Conservation (phyloP, 2,329 filamentous ascomycete species). For the Xylaria sp. region DNA sequence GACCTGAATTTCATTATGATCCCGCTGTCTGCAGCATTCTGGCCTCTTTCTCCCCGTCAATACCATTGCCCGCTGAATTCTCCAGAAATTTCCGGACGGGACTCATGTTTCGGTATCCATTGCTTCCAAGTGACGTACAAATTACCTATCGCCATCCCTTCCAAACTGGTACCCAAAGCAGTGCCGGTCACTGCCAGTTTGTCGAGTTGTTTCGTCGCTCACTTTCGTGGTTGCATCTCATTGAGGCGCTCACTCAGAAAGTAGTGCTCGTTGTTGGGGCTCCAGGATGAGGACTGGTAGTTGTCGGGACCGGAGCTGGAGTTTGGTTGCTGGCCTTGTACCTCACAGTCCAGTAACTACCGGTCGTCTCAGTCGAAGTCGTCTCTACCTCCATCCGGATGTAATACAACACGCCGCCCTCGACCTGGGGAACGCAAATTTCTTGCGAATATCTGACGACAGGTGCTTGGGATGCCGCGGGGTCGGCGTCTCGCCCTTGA, state of each 20-base stretch:
- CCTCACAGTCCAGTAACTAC: constrained; percentile 54
- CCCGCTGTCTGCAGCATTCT: background rate
- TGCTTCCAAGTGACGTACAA: constrained; percentile 15
- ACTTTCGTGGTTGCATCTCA: constrained; percentile 4
- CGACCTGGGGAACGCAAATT: constrained; percentile 58
- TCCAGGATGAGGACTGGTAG: constrained; percentile 45
- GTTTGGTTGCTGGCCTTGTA: constrained; percentile 49
- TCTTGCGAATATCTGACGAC: constrained; percentile 53
- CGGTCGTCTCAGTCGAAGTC: constrained; percentile 52
- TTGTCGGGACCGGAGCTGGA: constrained; percentile 41
- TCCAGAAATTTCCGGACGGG: background rate
- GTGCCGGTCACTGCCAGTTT: constrained; percentile 16
- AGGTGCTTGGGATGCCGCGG: constrained; percentile 44
- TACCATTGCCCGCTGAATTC: background rate
- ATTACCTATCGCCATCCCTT: constrained; percentile 19
- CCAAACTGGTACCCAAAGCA: background rate
- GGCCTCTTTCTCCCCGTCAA: background rate
- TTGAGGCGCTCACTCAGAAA: constrained; percentile 26
- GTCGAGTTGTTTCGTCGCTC: constrained; percentile 7
- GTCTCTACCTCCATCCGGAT: constrained; percentile 62
- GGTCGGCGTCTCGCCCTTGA: constrained; percentile 60
- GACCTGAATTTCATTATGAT: background rate
- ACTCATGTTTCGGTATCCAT: background rate
- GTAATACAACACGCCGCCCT: constrained; percentile 60
- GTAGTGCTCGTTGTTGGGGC: constrained; percentile 39